Conservation (phyloP, 441 rosid species). For the Euphorbia schlechtendalii region DNA sequence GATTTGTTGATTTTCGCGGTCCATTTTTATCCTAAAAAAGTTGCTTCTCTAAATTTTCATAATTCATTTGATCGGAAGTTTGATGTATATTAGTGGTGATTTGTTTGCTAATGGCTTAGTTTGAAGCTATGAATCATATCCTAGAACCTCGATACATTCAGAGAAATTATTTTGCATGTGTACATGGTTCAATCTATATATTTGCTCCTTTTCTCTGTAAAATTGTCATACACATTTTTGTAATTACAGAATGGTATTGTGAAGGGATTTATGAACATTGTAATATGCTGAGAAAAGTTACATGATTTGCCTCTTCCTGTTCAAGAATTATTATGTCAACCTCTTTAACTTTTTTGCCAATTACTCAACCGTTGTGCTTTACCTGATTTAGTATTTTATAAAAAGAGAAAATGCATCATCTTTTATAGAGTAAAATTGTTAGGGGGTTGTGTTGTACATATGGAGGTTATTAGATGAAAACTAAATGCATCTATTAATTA, state of each 20-base stretch:
- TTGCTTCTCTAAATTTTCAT: slow-evolving; percentile 4
- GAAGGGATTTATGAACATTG: neutral
- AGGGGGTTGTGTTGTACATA: neutral
- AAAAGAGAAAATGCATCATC: neutral
- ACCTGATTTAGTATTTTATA: neutral
- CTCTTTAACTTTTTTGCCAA: neutral
- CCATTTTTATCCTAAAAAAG: neutral
- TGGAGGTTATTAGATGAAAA: slow-evolving; percentile 2
- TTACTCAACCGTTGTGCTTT: neutral
- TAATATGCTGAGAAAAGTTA: neutral
- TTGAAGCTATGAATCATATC: neutral
- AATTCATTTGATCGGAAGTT: neutral
- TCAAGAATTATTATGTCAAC: neutral
- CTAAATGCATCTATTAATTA: slow-evolving; percentile 1
- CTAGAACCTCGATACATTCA: no score
- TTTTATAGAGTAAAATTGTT: neutral
- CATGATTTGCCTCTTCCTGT: no score
- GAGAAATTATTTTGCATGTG: no score
- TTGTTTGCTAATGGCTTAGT: neutral
- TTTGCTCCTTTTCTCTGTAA: neutral
- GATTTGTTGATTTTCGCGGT: slow-evolving; percentile 2
- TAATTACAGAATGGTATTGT: neutral
- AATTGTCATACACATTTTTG: neutral
- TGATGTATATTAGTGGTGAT: neutral
- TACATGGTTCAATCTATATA: no score